These are phyloP conservation scores for Phytophthora boehmeriae DNA, from an alignment of 352 stramenopile species.

Conservation along the genomic window DNA sequence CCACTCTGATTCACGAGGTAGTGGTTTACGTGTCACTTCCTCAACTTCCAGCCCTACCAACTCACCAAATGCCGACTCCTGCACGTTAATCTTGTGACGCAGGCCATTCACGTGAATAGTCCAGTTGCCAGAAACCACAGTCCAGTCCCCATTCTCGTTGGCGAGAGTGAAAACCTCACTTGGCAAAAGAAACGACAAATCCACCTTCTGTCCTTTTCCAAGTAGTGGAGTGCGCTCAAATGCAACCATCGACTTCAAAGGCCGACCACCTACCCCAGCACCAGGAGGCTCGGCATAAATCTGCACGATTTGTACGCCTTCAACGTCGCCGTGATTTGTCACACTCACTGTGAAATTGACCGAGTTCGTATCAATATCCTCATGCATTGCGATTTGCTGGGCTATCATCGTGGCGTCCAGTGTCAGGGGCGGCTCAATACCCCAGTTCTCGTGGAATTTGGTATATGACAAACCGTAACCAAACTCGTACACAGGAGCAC, in stretches of 20 bases:
- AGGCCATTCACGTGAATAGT: constrained; percentile 37
- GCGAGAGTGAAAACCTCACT: constrained; percentile 48
- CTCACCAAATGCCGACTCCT: neutral
- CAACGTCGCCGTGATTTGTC: constrained; percentile 45
- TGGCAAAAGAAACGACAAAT: constrained; percentile 41
- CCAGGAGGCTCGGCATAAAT: constrained; percentile 41
- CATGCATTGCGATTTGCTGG: constrained; percentile 10
- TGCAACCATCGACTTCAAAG: constrained; percentile 52
- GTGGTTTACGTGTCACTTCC: constrained; percentile 18
- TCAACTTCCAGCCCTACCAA: neutral
- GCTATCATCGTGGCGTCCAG: constrained; percentile 17
- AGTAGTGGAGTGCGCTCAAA: constrained; percentile 63
- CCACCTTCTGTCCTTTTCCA: constrained; percentile 20
- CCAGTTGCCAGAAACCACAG: constrained; percentile 48
- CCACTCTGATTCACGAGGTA: constrained; percentile 21
- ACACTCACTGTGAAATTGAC: constrained; percentile 40
- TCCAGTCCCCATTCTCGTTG: constrained; percentile 41
- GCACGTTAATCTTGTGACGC: constrained; percentile 36
- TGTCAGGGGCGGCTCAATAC: constrained; percentile 8
- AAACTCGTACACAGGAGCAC: constrained; percentile 70
- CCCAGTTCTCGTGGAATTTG: constrained; percentile 58
- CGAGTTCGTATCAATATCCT: constrained; percentile 11
- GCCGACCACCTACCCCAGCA: constrained; percentile 35
- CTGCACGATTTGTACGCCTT: constrained; percentile 52
- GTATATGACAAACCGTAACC: constrained; percentile 85